Evolutionary conservation across 2,329 filamentous ascomycete genomes (phyloP), one percentile per base, ranked within the genome.

Genomic region (Didymella arachidicola): DNA sequence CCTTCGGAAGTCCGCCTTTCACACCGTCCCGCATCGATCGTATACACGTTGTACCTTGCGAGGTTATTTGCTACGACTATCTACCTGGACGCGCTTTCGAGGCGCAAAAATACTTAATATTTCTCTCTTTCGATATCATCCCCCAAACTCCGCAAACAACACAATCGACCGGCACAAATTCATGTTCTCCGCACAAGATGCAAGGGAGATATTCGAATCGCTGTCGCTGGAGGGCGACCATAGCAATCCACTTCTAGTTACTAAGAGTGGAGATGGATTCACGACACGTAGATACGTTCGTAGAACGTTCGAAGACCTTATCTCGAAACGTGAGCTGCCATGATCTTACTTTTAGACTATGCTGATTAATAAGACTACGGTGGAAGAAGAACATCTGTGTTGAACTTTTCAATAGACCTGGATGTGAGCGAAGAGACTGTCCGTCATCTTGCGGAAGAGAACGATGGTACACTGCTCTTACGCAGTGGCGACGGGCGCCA

Each of bases 171-270:
- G 16, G 18, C 41, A 27, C 8, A 4, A 11, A 57, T 63, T 36
- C 39, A 77, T 77, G 73, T 77, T 77, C 48, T 72, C 73, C 8
- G 50, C 56, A n/a, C 67, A 71, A 27, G 74, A 77, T 54, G 62
- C 73, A 10, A 69, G 62, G 34, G 66, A 73, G 18, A 59, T 76
- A 3, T 67, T 67, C 26, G 52, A 61, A 14, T 48, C 67, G 12
- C 66, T 76, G 14, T 67, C 68, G 7, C 53, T 55, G 27, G 63
- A 64, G 12, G 38, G 47, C 4, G 36, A 60, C 19, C 32, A 50
- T 29, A 30, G 30, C 42, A 66, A 68, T 19, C 56, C 62, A 3
- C 52, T 77, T 25, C 46, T 74, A 19, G 46, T 67, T 2, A 65
- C 65, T 6, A 51, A 61, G 3, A 64, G 64, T 29, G 72, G 71